phyloP scores from a whole-genome alignment of 1,284 basidiomycete species.

The Rhodotorula sp. region DNA sequence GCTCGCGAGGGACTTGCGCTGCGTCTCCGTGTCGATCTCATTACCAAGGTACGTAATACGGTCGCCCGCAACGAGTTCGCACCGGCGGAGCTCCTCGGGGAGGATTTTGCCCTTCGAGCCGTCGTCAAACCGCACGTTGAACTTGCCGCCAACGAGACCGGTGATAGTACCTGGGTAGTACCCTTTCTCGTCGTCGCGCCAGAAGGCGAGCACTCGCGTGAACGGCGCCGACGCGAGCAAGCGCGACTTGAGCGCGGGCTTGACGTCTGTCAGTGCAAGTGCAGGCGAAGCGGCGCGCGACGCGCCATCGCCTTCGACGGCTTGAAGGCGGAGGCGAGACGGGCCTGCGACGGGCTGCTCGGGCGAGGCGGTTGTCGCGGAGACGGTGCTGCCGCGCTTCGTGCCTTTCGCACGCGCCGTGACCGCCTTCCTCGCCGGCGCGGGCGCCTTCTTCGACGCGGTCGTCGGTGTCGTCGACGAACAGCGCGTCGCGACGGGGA shows the following conservation, averaged over 20 bases:
- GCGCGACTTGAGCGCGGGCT: not conserved
- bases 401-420: not conserved
- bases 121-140: slow-evolving; percentile 37
- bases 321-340: slow-evolving; percentile 7
- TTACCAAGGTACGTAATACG: slow-evolving; percentile 16
- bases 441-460: not conserved
- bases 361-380: not conserved
- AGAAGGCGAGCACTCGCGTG: slow-evolving; percentile 37
- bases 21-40: slow-evolving; percentile 18
- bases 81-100: slow-evolving; percentile 25
- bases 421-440: slow-evolving; percentile 1
- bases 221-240: slow-evolving; percentile 31
- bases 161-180: slow-evolving; percentile 29
- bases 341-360: slow-evolving; percentile 21
- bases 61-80: slow-evolving; percentile 31
- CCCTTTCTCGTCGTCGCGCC: slow-evolving; percentile 29
- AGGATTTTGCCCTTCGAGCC: slow-evolving; percentile 20
- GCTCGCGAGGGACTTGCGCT: not conserved
- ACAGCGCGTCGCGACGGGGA: not conserved
- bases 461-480: not conserved
- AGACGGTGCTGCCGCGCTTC: not conserved
- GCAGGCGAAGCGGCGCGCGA: slow-evolving; percentile 1
- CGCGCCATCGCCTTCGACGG: not conserved
- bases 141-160: not conserved
- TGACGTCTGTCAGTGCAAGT: not conserved